Base-by-base conservation (phyloP, 306 rosid genomes). In the Pyrus betulifolia region DNA sequence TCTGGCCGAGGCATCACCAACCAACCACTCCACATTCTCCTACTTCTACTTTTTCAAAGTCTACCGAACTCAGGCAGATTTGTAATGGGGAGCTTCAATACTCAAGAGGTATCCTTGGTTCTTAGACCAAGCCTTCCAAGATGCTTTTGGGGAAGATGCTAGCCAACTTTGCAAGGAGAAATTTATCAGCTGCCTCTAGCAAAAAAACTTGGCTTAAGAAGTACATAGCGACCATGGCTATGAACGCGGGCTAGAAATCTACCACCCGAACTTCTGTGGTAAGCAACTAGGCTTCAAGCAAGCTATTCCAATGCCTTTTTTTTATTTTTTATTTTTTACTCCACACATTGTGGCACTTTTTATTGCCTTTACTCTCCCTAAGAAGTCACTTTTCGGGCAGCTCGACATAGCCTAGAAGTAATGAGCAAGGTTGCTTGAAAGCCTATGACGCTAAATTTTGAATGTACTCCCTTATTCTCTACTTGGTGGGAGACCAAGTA, bases 171-270 rank as follows among this genome's bases (percentile, higher is more conserved):
- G 18, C 52, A 46, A 13, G 18, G 18, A 46, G 0, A 49, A 4
- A 2, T 14, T 46, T 13, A 0, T 46, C 0, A 46, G 2, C 0
- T 13, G 0, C 1, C 14, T 46, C 2, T 0, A 46, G 0, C 0
- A 13, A 1, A 13, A 6, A 1, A 5, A 45, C 3, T 4, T 45
- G 18, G 18, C 18, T 1, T 46, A 0, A 0, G 52, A 6, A 46
- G 18, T 46, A 0, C 0, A 0, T 0, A 46, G 6, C 0, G 6
- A 46, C 2, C 2, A 1, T 0, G 52, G 18, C 2, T 46, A 13
- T 0, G 18, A 46, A 0, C 0, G 0, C 6, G 0, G 6, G 52
- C 18, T 14, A 0, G 2, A 46, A 0, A 18, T 14, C 6, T 46
- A 46, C 6, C 18, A 46, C 18, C 52, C 6, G 0, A 46, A 46